Conservation (phyloP, 176 grass and related monocot species). For the Hordeum vulgare region DNA sequence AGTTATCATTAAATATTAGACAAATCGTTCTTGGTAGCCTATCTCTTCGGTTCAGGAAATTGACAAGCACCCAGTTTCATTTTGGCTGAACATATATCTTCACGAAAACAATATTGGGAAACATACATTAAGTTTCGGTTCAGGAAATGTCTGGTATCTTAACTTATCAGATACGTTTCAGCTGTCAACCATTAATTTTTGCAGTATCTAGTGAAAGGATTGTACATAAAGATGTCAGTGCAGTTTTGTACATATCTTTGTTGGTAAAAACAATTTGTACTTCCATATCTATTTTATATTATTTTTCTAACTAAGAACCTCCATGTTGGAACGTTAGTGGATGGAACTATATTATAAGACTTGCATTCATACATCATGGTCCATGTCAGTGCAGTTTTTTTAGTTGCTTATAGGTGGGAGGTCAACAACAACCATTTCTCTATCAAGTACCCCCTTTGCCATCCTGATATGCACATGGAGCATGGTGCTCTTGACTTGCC, state of each 20-base stretch:
- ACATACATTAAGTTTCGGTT: too few species aligned
- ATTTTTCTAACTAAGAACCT: neutral
- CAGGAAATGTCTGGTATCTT: too few species aligned
- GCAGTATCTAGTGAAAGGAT: neutral
- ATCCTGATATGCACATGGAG: neutral
- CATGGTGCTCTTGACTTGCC: neutral
- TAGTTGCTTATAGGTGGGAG: slow-evolving; percentile 12
- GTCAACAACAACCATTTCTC: slow-evolving; percentile 20
- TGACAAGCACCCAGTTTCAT: neutral
- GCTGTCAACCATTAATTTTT: too few species aligned
- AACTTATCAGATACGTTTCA: too few species aligned
- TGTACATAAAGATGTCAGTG: neutral
- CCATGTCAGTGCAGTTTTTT: slow-evolving; percentile 1
- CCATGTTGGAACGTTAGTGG: neutral
- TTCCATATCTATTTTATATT: neutral
- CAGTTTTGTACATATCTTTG: neutral
- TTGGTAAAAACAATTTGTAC: neutral
- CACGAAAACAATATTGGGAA: too few species aligned
- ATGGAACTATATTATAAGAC: slow-evolving; percentile 21
- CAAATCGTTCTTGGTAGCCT: neutral
- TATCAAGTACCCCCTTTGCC: neutral
- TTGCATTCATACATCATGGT: slow-evolving; percentile 1
- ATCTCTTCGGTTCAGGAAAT: neutral
- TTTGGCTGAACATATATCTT: too few species aligned
- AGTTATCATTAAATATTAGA: neutral